These are phyloP conservation scores for Ascochyta pisi DNA, from an alignment of 2,329 filamentous ascomycete species.

Conservation along the genomic window DNA sequence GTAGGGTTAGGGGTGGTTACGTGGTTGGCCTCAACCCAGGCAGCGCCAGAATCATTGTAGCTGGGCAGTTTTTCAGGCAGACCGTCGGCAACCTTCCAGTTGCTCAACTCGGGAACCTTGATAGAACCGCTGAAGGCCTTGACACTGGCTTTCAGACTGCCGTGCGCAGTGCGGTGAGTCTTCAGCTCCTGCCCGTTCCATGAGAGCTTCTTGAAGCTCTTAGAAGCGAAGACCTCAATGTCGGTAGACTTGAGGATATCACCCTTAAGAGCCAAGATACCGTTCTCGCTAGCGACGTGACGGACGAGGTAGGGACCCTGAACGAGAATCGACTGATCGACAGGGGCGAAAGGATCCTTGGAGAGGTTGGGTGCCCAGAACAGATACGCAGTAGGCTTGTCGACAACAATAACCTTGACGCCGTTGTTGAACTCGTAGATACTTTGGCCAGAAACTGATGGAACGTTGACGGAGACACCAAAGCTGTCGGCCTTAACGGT, in stretches of 20 bases:
- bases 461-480: conserved; percentile 44
- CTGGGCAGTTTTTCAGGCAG: conserved; percentile 56
- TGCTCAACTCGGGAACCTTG: conserved; percentile 50
- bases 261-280: conserved; percentile 43
- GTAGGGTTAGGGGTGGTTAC: conserved; percentile 48
- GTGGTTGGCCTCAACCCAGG: conserved; percentile 54
- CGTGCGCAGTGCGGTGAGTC: conserved; percentile 44
- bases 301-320: conserved; percentile 53
- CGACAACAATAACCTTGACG: conserved; percentile 47
- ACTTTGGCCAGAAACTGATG: conserved; percentile 39
- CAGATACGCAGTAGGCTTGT: conserved; percentile 47
- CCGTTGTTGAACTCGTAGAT: conserved; percentile 49
- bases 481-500: conserved; percentile 52
- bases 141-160: conserved; percentile 45
- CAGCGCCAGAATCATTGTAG: conserved; percentile 54
- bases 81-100: conserved; percentile 58
- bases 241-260: conserved; percentile 44
- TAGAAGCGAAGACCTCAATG: conserved; percentile 49
- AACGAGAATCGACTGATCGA: conserved; percentile 50
- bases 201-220: conserved; percentile 34
- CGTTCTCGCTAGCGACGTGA: conserved; percentile 30
- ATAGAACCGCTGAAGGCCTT: conserved; percentile 32
- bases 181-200: conserved; percentile 49
- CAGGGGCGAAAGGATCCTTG: conserved; percentile 48
- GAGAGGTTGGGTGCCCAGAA: conserved; percentile 51